Conservation (phyloP, 2,329 filamentous ascomycete genomes). For the Colletotrichum phormii region DNA sequence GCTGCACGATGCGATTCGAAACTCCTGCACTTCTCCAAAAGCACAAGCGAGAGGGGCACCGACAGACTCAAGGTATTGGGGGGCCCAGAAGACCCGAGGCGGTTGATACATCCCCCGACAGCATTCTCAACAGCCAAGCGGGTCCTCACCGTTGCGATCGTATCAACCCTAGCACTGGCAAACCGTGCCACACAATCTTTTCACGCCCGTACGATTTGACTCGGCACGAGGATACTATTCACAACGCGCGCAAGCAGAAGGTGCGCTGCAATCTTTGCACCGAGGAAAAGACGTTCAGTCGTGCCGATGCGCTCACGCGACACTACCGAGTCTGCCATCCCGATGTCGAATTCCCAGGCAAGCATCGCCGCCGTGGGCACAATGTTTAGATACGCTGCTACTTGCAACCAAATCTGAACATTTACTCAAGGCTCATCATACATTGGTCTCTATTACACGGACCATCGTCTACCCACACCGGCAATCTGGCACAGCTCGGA, state of each 20-base stretch:
- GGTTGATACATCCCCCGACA: slow-evolving; percentile 56
- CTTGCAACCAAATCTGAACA: neutral
- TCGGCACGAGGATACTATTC: slow-evolving; percentile 96
- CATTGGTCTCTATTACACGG: too few species aligned
- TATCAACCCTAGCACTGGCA: slow-evolving; percentile 94
- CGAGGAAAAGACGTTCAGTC: slow-evolving; percentile 96
- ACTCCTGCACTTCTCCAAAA: slow-evolving; percentile 89
- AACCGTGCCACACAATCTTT: slow-evolving; percentile 94
- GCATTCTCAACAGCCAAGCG: slow-evolving; percentile 83
- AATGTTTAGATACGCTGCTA: neutral
- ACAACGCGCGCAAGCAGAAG: slow-evolving; percentile 94
- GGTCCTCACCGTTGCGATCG: slow-evolving; percentile 94
- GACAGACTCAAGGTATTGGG: slow-evolving; percentile 72
- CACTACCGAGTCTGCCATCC: slow-evolving; percentile 97
- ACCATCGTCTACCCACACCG: neutral
- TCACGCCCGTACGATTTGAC: slow-evolving; percentile 97
- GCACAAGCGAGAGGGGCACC: slow-evolving; percentile 94
- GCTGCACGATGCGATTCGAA: slow-evolving; percentile 89
- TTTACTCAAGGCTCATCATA: too few species aligned
- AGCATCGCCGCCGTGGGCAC: slow-evolving; percentile 53
- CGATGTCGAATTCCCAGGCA: slow-evolving; percentile 83
- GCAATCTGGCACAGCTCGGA: neutral
- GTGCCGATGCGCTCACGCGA: slow-evolving; percentile 92
- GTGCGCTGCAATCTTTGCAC: slow-evolving; percentile 92
- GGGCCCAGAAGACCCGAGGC: slow-evolving; percentile 46